phyloP scores from a whole-genome alignment of 805 yeast genomes.

The Metschnikowia borealis region DNA sequence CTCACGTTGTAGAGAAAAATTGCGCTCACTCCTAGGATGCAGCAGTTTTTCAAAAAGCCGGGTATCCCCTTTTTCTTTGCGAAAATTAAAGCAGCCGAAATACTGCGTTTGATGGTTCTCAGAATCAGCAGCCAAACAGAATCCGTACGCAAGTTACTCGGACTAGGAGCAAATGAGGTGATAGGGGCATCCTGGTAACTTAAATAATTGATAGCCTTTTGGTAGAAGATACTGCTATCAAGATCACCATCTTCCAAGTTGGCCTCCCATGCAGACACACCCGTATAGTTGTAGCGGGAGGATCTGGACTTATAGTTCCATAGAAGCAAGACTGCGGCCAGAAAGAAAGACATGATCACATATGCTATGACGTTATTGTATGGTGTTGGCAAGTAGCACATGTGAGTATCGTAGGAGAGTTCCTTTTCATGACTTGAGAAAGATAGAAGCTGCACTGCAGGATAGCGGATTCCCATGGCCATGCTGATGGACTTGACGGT shows the following conservation, averaged over 20 bases:
- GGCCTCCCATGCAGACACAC: slow-evolving; percentile 1
- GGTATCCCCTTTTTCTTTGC: neutral
- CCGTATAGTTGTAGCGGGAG: slow-evolving; percentile 24
- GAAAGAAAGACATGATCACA: slow-evolving; percentile 31
- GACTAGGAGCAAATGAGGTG: slow-evolving; percentile 1
- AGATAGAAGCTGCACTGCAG: slow-evolving; percentile 40
- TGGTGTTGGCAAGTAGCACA: slow-evolving; percentile 47
- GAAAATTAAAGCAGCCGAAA: neutral
- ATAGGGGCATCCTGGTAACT: slow-evolving; percentile 26
- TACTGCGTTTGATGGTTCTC: neutral
- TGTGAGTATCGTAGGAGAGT: slow-evolving; percentile 30
- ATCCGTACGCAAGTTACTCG: neutral
- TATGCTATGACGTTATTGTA: slow-evolving; percentile 39
- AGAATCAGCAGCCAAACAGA: neutral
- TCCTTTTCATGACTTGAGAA: slow-evolving; percentile 10
- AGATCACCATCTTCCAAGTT: slow-evolving; percentile 11
- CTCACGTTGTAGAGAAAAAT: slow-evolving; percentile 4
- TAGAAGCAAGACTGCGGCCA: slow-evolving; percentile 25
- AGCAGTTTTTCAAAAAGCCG: slow-evolving; percentile 9
- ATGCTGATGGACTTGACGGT: slow-evolving; percentile 38
- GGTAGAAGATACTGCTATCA: slow-evolving; percentile 15
- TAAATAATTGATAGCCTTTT: slow-evolving; percentile 28
- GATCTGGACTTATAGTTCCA: slow-evolving; percentile 29
- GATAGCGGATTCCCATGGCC: slow-evolving; percentile 40
- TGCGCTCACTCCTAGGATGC: slow-evolving; percentile 5